A percentile compares a stretch with the other conserved stretches of the same genome.
These are phyloP conservation scores for Syzygium syzygioides DNA, from an alignment of 441 rosid genomes.

Conservation along the genomic window DNA sequence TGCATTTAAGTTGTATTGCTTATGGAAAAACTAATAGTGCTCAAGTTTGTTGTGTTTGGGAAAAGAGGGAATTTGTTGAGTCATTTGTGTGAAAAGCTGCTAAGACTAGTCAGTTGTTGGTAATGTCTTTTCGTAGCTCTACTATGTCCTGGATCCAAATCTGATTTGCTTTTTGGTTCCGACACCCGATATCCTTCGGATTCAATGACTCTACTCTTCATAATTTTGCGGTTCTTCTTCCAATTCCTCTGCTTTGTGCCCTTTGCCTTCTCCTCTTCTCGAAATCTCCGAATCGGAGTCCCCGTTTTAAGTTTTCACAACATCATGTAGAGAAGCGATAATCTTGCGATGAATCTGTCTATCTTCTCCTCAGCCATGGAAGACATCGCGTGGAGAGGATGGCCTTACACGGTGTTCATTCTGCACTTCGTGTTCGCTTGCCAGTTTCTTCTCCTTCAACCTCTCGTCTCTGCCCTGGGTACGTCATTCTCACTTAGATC, in stretches of 20 bases:
- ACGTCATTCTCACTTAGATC: not conserved
- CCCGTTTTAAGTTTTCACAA: not conserved
- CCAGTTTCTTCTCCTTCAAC: constrained; percentile 81
- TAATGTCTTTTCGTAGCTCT: no score
- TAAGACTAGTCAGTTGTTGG: not conserved
- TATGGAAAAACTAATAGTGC: not conserved
- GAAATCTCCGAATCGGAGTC: not conserved
- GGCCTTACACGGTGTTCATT: constrained; percentile 42
- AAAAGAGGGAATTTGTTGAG: no score
- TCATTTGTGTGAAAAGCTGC: not conserved
- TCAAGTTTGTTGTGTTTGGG: not conserved
- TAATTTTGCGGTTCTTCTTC: not conserved
- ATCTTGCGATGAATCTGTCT: constrained; percentile 30
- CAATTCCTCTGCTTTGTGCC: not conserved
- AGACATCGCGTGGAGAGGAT: constrained; percentile 66
- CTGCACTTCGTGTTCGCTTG: constrained; percentile 76
- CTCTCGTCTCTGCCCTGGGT: constrained; percentile 86
- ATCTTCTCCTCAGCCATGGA: constrained; percentile 40
- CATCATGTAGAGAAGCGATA: not conserved
- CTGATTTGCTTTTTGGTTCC: not conserved
- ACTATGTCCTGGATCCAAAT: not conserved
- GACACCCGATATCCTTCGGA: fast-evolving
- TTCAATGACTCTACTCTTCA: not conserved
- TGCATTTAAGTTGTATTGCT: not conserved
- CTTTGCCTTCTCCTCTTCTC: not conserved